Conservation (phyloP, 768 basidiomycete genomes). For the Mycena alexandri region DNA sequence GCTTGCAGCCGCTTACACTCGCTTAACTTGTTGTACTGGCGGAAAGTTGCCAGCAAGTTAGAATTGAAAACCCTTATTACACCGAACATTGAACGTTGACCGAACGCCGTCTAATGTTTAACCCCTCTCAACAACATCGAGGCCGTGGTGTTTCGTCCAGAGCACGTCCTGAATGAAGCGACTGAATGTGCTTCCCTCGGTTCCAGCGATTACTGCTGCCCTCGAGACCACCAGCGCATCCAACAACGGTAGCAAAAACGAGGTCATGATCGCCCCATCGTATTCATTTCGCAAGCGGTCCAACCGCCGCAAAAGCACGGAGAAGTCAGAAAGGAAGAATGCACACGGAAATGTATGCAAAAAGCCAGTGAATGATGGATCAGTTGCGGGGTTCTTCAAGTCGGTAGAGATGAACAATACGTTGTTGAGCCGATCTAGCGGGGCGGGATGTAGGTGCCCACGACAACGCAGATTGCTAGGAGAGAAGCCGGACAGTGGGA, state of each 20-base stretch:
- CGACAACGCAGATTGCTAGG: slow-evolving; percentile 55
- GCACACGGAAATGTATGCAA: slow-evolving; percentile 72
- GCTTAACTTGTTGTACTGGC: too few relatives aligned
- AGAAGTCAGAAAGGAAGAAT: slow-evolving; percentile 70
- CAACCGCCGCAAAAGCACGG: slow-evolving; percentile 45
- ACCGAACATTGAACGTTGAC: too few relatives aligned
- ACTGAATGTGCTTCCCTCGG: slow-evolving; percentile 83
- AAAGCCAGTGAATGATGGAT: slow-evolving; percentile 62
- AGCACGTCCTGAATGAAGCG: slow-evolving; percentile 75
- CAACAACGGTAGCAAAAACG: slow-evolving; percentile 70
- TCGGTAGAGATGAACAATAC: slow-evolving; percentile 81
- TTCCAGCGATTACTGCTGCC: slow-evolving; percentile 72
- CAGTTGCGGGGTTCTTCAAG: slow-evolving; percentile 50
- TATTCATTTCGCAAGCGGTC: slow-evolving; percentile 55
- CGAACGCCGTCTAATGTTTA: slow-evolving; percentile 34
- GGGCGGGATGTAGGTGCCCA: slow-evolving; percentile 49
- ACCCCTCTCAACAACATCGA: slow-evolving; percentile 64
- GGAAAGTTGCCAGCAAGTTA: too few relatives aligned
- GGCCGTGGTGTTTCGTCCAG: slow-evolving; percentile 70
- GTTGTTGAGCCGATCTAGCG: slow-evolving; percentile 57
- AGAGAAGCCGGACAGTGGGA: slow-evolving; percentile 28
- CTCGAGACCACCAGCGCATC: slow-evolving; percentile 78
- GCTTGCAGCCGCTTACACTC: too few relatives aligned
- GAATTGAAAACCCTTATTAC: too few relatives aligned
- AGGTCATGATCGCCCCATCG: slow-evolving; percentile 62